Conservation (phyloP, 2,329 filamentous ascomycete genomes). For the Aspergillus jensenii region DNA sequence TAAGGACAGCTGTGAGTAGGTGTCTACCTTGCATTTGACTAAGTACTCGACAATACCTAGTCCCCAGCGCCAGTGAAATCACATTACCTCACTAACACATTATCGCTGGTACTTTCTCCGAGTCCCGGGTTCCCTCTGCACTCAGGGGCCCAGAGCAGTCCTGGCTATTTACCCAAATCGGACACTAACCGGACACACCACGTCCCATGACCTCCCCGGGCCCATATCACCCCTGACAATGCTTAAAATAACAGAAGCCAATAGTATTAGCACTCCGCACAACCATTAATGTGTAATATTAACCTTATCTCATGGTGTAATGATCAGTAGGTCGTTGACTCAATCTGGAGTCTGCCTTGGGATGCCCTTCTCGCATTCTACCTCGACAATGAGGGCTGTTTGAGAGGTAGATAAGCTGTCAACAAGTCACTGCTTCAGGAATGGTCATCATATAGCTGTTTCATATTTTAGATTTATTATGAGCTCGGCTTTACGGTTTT, state of each 20-base stretch:
- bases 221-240: not conserved
- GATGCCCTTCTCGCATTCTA: not conserved
- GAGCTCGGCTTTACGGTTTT: too few species aligned
- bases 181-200: not conserved
- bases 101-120: too few species aligned
- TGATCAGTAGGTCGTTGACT: slow-evolving; percentile 13
- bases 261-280: slow-evolving; percentile 5
- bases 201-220: too few species aligned
- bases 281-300: slow-evolving; percentile 4
- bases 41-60: too few species aligned
- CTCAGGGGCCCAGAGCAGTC: too few species aligned
- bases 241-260: slow-evolving; percentile 1
- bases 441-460: slow-evolving; percentile 37
- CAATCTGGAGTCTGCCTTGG: slow-evolving; percentile 1
- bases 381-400: not conserved
- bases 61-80: too few species aligned
- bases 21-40: too few species aligned
- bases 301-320: slow-evolving; percentile 12
- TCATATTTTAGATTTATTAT: too few species aligned
- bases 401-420: not conserved
- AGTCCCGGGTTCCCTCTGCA: too few species aligned
- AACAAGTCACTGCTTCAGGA: slow-evolving; percentile 43
- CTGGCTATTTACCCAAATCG: not conserved
- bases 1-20: not conserved
- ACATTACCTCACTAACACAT: too few species aligned